Percentiles rank a stretch among this genome's conserved stretches.
These are phyloP conservation scores for Holtermannia corniformis DNA, from an alignment of 768 basidiomycete genomes.

Conservation along the genomic window DNA sequence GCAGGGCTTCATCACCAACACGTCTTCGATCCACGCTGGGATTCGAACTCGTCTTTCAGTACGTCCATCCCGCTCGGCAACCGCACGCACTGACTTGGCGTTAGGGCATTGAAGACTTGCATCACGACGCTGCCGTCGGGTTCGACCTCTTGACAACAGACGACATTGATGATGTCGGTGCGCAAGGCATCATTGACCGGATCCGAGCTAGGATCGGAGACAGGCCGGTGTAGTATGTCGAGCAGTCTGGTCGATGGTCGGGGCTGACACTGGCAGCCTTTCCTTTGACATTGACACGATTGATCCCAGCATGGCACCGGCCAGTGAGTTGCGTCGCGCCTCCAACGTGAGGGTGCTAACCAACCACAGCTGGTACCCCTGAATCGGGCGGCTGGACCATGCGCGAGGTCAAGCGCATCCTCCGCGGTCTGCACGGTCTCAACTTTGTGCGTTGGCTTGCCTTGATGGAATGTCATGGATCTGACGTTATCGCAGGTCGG, in stretches of 20 bases:
- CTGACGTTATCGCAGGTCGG: constrained; percentile 20
- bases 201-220: constrained; percentile 64
- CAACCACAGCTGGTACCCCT: constrained; percentile 9
- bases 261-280: constrained; percentile 36
- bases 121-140: constrained; percentile 58
- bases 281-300: constrained; percentile 25
- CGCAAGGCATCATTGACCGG: constrained; percentile 55
- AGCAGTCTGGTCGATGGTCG: not conserved
- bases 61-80: constrained; percentile 40
- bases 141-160: constrained; percentile 68
- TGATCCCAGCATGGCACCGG: constrained; percentile 20
- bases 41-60: constrained; percentile 64
- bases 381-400: constrained; percentile 29
- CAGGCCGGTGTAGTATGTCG: constrained; percentile 54
- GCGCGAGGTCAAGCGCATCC: constrained; percentile 42
- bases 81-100: too few species aligned
- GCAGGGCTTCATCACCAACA: constrained; percentile 61
- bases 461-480: constrained; percentile 37
- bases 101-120: constrained; percentile 56
- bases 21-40: constrained; percentile 65
- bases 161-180: constrained; percentile 70
- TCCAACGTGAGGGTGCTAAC: not conserved
- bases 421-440: constrained; percentile 40
- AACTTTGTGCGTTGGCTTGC: constrained; percentile 42
- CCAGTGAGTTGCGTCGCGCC: constrained; percentile 1